Conservation (phyloP, 306 rosid species). For the Citrullus amarus region DNA sequence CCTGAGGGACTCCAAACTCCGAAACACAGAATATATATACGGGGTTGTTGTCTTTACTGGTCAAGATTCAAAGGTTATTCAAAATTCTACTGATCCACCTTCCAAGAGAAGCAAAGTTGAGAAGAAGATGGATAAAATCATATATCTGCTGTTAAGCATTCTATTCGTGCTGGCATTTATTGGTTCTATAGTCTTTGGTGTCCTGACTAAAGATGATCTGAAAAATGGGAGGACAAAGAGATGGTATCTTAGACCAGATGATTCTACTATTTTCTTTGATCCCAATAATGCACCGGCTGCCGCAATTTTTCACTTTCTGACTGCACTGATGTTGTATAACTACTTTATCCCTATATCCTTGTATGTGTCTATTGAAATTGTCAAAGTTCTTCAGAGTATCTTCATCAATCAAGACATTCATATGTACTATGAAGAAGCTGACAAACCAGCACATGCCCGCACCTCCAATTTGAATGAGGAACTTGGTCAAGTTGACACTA, state of each 20-base stretch:
- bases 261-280: constrained; percentile 66
- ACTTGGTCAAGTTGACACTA: constrained; percentile 95
- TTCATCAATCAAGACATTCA: constrained; percentile 80
- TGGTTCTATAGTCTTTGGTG: constrained; percentile 79
- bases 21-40: constrained; percentile 71
- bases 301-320: constrained; percentile 53
- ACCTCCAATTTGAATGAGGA: constrained; percentile 97
- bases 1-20: constrained; percentile 86
- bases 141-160: constrained; percentile 64
- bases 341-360: constrained; percentile 82
- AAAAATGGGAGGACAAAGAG: constrained; percentile 50
- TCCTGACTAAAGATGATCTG: constrained; percentile 57
- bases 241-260: constrained; percentile 87
- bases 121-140: constrained; percentile 85
- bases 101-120: constrained; percentile 92
- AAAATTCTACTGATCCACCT: constrained; percentile 81
- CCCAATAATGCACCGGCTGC: constrained; percentile 56
- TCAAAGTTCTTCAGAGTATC: constrained; percentile 85
- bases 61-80: constrained; percentile 81
- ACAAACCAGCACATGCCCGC: constrained; percentile 84
- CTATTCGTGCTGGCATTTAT: constrained; percentile 55
- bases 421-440: constrained; percentile 86
- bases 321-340: constrained; percentile 68
- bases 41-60: constrained; percentile 89
- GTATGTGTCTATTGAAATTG: constrained; percentile 85